A percentile compares a stretch with the other conserved stretches of the same genome.
Conservation (phyloP, 2,329 filamentous ascomycete genomes). For the Shiraia sp. region DNA sequence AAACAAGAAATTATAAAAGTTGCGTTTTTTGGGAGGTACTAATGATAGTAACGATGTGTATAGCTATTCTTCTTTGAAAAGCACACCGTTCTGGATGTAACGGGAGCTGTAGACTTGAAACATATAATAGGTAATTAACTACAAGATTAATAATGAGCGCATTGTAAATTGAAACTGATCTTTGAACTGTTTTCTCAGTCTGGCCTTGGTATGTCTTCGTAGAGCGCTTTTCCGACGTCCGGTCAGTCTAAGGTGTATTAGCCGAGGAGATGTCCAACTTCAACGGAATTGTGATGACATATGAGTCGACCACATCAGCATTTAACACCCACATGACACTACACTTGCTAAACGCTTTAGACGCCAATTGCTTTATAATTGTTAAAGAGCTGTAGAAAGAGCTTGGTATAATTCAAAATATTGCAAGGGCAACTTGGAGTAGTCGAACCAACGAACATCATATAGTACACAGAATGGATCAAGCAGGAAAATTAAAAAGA, state of each 20-base stretch:
- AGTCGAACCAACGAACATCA: too few relatives aligned
- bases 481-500: conserved; percentile 24
- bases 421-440: too few relatives aligned
- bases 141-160: conserved; percentile 5
- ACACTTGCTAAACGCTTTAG: background rate
- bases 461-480: conserved; percentile 7
- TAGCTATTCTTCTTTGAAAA: conserved; percentile 5
- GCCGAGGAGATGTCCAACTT: conserved; percentile 11
- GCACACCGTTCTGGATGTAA: background rate
- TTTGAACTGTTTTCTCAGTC: background rate
- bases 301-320: conserved; percentile 6
- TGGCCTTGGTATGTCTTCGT: background rate
- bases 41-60: conserved; percentile 24
- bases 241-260: conserved; percentile 2
- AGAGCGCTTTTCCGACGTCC: background rate
- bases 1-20: conserved; percentile 38
- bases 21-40: background rate
- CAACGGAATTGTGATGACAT: conserved; percentile 7
- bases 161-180: background rate
- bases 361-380: background rate
- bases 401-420: too few relatives aligned
- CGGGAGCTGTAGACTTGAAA: conserved; percentile 6
- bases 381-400: conserved; percentile 1
- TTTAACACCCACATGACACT: background rate
- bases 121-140: conserved; percentile 7